Conservation (phyloP, 2,329 filamentous ascomycete species). For the Sporothrix brunneoviolacea region DNA sequence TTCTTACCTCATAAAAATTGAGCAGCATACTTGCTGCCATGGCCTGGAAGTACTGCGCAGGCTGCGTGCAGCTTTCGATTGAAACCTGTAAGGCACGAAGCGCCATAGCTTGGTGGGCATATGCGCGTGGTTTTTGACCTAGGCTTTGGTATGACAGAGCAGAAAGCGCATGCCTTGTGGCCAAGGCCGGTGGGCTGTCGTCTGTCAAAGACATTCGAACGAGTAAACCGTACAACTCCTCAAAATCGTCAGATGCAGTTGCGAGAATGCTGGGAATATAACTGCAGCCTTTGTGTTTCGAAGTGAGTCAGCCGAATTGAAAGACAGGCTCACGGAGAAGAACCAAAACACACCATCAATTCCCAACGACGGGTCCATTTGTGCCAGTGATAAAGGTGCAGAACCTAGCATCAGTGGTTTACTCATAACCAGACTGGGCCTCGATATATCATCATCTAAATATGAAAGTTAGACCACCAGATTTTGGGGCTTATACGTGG, state of each 20-base stretch:
- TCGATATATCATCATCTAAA: too few relatives aligned
- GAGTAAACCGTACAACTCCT: conserved; percentile 19
- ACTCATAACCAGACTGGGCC: too few relatives aligned
- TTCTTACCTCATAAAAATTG: conserved; percentile 18
- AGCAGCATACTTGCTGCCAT: conserved; percentile 20
- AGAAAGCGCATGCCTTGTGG: conserved; percentile 17
- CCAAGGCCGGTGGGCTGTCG: conserved; percentile 14
- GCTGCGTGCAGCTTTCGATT: conserved; percentile 4
- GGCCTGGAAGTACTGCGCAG: conserved; percentile 12
- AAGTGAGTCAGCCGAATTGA: too few relatives aligned
- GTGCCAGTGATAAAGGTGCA: too few relatives aligned
- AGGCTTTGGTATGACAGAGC: conserved; percentile 17
- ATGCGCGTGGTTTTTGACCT: conserved; percentile 6
- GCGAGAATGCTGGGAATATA: conserved; percentile 12
- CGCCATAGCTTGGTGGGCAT: conserved; percentile 12
- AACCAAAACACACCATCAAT: too few relatives aligned
- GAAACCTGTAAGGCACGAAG: conserved; percentile 13
- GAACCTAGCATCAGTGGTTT: too few relatives aligned
- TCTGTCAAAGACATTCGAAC: conserved; percentile 19
- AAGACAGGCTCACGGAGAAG: too few relatives aligned
- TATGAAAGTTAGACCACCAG: too few relatives aligned
- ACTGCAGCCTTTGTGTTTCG: conserved; percentile 10
- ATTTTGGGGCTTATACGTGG: too few relatives aligned
- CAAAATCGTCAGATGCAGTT: conserved; percentile 12
- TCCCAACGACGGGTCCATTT: too few relatives aligned